Evolutionary conservation across 306 rosid species (phyloP), one percentile per base, ranked within the genome.

Genomic region (Dryas alaskensis): DNA sequence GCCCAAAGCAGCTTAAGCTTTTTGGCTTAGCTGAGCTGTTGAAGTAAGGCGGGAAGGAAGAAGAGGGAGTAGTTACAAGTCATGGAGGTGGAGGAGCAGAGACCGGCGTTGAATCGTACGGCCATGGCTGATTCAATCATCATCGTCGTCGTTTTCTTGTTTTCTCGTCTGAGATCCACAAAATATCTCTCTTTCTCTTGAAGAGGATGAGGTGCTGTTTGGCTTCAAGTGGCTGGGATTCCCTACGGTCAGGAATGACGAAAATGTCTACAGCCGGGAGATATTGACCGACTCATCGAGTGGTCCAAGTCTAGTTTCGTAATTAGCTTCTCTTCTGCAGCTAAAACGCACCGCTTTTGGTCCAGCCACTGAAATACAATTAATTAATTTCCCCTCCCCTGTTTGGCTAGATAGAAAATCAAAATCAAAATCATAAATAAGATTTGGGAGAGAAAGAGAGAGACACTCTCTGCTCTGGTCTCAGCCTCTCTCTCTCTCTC

Each of bases 71-170:
- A 79, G 72, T 85, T 81, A 92, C 98, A 65, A 7, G 78, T 69
- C 46, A 67, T 9, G 48, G 78, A 76, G 71, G 91, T 62, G 81
- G 84, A 81, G 74, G 80, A 64, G 81, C 86, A 78, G 82, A 81
- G 44, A 69, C 69, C 83, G 89, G 86, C 76, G 83, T 84, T 70
- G 86, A 92, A 79, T 7, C 90, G 85, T 8, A 84, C 75, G 88
- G 92, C 85, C 84, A 90, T 87, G 79, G 90, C 84, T 47, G 96
- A 87, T 53, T 94, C 92, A 69, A 86, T 77, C 69, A 90, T 78
- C 82, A 79, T 88, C 87, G 19, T 72, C 59, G 45, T 27, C 37
- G 4, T 42, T 48, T 14, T 10, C 31, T 39, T 3, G 13, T 50
- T 40, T 14, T 10, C 54, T 12, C 16, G 67, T 9, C 58, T 11